phyloP scores from a whole-genome alignment of 1,284 basidiomycete species.

The Naganishia liquefaciens region DNA sequence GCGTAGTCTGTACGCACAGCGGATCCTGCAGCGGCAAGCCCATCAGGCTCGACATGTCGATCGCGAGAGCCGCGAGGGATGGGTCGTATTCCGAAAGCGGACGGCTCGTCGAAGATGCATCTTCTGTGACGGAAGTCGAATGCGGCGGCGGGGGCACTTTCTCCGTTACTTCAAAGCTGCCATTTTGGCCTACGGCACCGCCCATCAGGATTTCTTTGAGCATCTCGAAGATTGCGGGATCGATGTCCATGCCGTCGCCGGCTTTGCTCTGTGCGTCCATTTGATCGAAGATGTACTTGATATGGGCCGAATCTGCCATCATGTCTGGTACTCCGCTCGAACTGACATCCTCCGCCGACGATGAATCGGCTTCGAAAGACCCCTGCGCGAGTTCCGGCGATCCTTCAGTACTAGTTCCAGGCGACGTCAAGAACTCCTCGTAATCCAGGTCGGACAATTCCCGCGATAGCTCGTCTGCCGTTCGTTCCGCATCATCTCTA shows the following conservation, averaged over 20 bases:
- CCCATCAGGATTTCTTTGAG: slow-evolving; percentile 5
- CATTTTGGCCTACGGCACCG: not conserved
- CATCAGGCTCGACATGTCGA: slow-evolving; percentile 12
- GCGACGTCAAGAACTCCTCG: slow-evolving; percentile 11
- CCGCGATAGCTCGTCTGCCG: too few species aligned
- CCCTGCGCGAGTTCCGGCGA: not conserved
- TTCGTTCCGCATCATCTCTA: not conserved
- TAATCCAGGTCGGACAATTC: slow-evolving; percentile 20
- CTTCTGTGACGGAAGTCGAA: not conserved
- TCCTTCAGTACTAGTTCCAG: not conserved
- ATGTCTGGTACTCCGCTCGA: not conserved
- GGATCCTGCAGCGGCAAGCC: not conserved
- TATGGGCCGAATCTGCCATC: not conserved
- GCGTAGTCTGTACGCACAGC: slow-evolving; percentile 2
- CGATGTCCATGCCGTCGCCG: slow-evolving; percentile 3
- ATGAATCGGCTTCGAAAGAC: not conserved
- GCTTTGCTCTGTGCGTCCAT: slow-evolving; percentile 6
- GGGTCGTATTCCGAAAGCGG: not conserved
- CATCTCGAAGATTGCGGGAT: slow-evolving; percentile 16
- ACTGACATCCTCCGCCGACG: not conserved
- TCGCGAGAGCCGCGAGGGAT: slow-evolving; percentile 1
- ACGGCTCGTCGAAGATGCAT: not conserved
- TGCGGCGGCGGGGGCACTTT: not conserved
- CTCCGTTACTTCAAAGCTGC: not conserved
- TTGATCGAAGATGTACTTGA: slow-evolving; percentile 9